Evolutionary conservation across 2,329 filamentous ascomycete genomes (phyloP), one percentile per base, ranked within the genome.

Genomic region (Colletotrichum agaves): DNA sequence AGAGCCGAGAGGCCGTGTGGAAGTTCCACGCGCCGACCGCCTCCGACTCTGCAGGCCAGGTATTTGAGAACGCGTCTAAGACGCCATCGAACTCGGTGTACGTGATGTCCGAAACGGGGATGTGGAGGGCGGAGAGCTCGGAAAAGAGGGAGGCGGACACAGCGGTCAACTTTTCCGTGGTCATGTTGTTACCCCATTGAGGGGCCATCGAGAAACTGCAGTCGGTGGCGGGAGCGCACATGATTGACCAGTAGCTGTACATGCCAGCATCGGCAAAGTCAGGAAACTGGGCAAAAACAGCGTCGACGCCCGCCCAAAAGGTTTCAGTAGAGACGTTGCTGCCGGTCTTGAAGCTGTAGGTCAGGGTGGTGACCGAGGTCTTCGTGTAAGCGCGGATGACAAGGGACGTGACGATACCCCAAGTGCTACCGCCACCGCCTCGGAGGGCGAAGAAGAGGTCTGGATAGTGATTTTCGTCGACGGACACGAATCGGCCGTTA

Each of bases 401-500:
- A 39, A 79, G 80, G 27, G 75, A 77, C 8, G 79, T 76, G 5
- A 82, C 80, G n/a, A 83, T 74, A 41, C 81, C 80, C 69, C 80
- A 84, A 0, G 79, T 82, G 10, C 80, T 78, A 8, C 80, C 82
- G 5, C 84, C 83, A 0, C 83, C 84, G 7, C 84, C 84, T 27
- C 81, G 78, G 5, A 85, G 73, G 21, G 83, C 84, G 79, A 81
- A 84, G 74, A 84, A 86, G 1, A 86, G 75, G 61, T 84, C 82
- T 0, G 73, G 57, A 44, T 85, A 78, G 33, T 79, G 71, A 4
- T 73, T 77, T 35, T 74, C 70, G 57, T 79, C 80, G 2, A 76
- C 78, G 1, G 70, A 72, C 3, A 77, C 61, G 23, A 75, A 70
- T 5, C 72, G 69, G 6, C 78, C 79, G 62, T 75, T 71, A 7